Evolutionary conservation across 768 basidiomycete genomes (phyloP).

Genomic region (Psilocybe cubensis): DNA sequence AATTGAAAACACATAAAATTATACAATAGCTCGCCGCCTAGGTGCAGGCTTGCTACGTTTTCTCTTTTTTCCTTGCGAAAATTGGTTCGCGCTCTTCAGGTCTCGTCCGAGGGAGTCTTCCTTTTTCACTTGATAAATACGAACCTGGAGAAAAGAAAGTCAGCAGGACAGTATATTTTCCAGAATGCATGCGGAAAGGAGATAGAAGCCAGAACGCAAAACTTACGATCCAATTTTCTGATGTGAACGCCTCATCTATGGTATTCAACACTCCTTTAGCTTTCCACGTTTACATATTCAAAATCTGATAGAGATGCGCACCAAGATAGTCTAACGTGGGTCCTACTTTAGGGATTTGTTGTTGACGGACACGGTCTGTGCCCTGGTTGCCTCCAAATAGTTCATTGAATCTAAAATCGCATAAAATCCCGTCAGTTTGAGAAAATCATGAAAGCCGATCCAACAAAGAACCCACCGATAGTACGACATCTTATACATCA

Average conservation of each 20-base stretch:
- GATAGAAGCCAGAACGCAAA: slow-evolving; percentile 32
- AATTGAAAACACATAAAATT: slow-evolving; percentile 17
- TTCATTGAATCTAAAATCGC: slow-evolving; percentile 70
- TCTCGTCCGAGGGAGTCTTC: slow-evolving; percentile 92
- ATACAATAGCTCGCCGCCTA: slow-evolving; percentile 56
- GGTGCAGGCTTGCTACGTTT: slow-evolving; percentile 75
- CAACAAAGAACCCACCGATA: slow-evolving; percentile 61
- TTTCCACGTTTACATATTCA: not conserved
- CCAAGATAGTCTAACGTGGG: slow-evolving; percentile 89
- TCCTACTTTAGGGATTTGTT: slow-evolving; percentile 74
- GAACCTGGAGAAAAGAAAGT: slow-evolving; percentile 50
- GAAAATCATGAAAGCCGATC: not conserved
- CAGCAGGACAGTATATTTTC: no score
- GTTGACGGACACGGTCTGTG: slow-evolving; percentile 88
- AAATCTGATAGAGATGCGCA: slow-evolving; percentile 38
- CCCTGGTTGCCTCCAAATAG: slow-evolving; percentile 77
- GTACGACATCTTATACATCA: slow-evolving; percentile 99
- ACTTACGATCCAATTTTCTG: slow-evolving; percentile 98
- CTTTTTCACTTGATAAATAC: slow-evolving; percentile 95
- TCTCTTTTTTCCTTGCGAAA: slow-evolving; percentile 85
- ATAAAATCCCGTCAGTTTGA: slow-evolving; percentile 5
- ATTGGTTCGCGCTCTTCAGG: slow-evolving; percentile 84
- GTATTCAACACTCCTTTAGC: slow-evolving; percentile 10
- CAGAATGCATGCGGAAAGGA: not conserved
- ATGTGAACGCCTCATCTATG: slow-evolving; percentile 97